Percentiles rank a stretch among this genome's conserved stretches.
phyloP scores from a whole-genome alignment of 225 moss, liverwort and hornwort genomes.

The Physcomitrellopsis africana region DNA sequence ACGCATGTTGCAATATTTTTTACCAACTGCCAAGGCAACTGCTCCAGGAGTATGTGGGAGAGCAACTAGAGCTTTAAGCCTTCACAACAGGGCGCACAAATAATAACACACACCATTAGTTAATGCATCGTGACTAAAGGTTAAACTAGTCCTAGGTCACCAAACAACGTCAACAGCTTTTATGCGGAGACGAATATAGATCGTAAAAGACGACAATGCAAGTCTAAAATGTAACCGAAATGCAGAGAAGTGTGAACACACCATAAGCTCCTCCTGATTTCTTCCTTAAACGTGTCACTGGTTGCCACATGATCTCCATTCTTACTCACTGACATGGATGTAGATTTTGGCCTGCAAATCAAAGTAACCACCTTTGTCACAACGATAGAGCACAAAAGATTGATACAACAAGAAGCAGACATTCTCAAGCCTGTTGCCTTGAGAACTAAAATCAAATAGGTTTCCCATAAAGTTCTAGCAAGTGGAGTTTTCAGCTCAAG shows the following conservation, averaged over 20 bases:
- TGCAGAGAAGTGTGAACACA: constrained; percentile 29
- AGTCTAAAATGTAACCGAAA: neutral
- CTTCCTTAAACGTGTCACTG: constrained; percentile 67
- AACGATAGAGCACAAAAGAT: constrained; percentile 6
- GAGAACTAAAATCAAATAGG: constrained; percentile 5
- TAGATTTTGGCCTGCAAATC: constrained; percentile 66
- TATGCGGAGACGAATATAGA: constrained; percentile 9
- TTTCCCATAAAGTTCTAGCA: neutral
- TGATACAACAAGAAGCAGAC: neutral
- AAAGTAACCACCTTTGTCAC: constrained; percentile 19
- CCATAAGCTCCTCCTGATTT: constrained; percentile 83
- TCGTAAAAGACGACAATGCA: neutral
- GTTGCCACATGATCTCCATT: constrained; percentile 84
- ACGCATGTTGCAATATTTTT: constrained; percentile 81
- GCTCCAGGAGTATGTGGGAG: constrained; percentile 79
- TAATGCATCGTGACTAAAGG: neutral
- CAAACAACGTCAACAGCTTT: neutral
- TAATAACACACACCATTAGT: neutral
- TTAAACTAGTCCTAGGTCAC: constrained; percentile 11
- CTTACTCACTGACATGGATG: constrained; percentile 74
- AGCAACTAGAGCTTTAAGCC: constrained; percentile 86
- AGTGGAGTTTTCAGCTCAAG: neutral
- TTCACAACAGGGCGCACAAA: constrained; percentile 35
- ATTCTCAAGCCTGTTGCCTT: neutral
- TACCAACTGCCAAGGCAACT: constrained; percentile 76